A percentile compares a stretch with the other conserved stretches of the same genome.
Evolutionary conservation across 495 filamentous ascomycete species (phyloP).

Genomic region (Penicillium herquei): DNA sequence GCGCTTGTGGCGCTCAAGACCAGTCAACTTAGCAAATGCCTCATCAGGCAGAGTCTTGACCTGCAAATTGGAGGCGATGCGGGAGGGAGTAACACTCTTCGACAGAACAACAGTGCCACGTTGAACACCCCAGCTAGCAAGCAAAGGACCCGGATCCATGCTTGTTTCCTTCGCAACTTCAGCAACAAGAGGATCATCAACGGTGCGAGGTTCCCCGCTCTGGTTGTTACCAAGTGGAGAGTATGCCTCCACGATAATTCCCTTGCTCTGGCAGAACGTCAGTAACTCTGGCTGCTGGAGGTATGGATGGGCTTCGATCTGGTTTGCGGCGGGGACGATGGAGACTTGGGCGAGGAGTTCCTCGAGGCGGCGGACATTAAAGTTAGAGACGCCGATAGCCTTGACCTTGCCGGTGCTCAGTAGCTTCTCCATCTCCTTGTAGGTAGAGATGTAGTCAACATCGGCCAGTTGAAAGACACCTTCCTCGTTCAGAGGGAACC

Average conservation of each 20-base stretch:
- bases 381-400: slow-evolving; percentile 61
- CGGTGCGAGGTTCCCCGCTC: slow-evolving; percentile 35
- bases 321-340: slow-evolving; percentile 53
- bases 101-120: slow-evolving; percentile 48
- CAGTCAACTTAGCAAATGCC: slow-evolving; percentile 31
- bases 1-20: slow-evolving; percentile 32
- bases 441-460: slow-evolving; percentile 55
- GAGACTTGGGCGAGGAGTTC: slow-evolving; percentile 34
- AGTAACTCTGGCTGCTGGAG: slow-evolving; percentile 52
- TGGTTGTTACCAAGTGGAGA: slow-evolving; percentile 55
- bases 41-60: slow-evolving; percentile 30
- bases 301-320: slow-evolving; percentile 65
- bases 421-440: slow-evolving; percentile 62
- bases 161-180: slow-evolving; percentile 38
- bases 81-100: slow-evolving; percentile 47
- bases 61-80: slow-evolving; percentile 42
- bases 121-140: slow-evolving; percentile 50
- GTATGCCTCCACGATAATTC: slow-evolving; percentile 60
- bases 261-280: slow-evolving; percentile 44
- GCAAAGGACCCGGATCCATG: slow-evolving; percentile 37
- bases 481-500: slow-evolving; percentile 42
- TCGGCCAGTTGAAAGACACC: slow-evolving; percentile 35
- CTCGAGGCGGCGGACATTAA: slow-evolving; percentile 45
- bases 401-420: slow-evolving; percentile 55
- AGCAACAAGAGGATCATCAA: slow-evolving; percentile 31